These are phyloP conservation scores for Trifolium pratense DNA, from an alignment of 306 rosid genomes.

Conservation along the genomic window DNA sequence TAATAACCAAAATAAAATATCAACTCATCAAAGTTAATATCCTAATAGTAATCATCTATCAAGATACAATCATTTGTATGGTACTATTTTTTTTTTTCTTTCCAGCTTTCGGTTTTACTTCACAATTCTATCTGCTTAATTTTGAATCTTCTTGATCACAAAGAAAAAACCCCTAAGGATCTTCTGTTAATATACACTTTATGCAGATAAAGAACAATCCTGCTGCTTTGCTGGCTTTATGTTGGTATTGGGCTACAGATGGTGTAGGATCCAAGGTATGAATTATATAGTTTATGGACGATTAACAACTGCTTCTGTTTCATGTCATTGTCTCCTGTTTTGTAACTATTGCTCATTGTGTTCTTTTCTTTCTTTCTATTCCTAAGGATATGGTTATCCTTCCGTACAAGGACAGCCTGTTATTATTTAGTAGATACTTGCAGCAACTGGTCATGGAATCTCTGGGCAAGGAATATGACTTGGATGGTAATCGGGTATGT, in stretches of 20 bases:
- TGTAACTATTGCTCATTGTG: slow-evolving; percentile 28
- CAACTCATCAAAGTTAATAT: slow-evolving; percentile 13
- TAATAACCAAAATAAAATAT: neutral
- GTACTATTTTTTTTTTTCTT: neutral
- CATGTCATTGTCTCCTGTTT: slow-evolving; percentile 8
- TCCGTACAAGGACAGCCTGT: slow-evolving; percentile 92
- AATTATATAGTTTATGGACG: slow-evolving; percentile 34
- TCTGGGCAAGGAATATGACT: slow-evolving; percentile 97
- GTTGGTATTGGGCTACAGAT: slow-evolving; percentile 99
- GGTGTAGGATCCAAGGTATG: slow-evolving; percentile 93
- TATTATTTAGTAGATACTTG: slow-evolving; percentile 92
- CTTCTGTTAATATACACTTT: slow-evolving; percentile 9
- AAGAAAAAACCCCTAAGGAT: neutral
- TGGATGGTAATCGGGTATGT: slow-evolving; percentile 92
- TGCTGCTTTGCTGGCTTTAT: slow-evolving; percentile 90
- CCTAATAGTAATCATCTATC: neutral
- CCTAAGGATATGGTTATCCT: slow-evolving; percentile 96
- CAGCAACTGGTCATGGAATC: slow-evolving; percentile 99
- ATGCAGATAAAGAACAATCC: slow-evolving; percentile 56
- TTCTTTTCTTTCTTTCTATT: slow-evolving; percentile 33
- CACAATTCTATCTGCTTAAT: slow-evolving; percentile 15
- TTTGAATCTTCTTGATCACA: slow-evolving; percentile 23
- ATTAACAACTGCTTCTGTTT: slow-evolving; percentile 14
- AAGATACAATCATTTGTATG: neutral
- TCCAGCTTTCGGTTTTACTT: neutral